Percentiles rank a stretch among this genome's conserved stretches.
phyloP scores from a whole-genome alignment of 768 basidiomycete species.

The Clavulina sp. region DNA sequence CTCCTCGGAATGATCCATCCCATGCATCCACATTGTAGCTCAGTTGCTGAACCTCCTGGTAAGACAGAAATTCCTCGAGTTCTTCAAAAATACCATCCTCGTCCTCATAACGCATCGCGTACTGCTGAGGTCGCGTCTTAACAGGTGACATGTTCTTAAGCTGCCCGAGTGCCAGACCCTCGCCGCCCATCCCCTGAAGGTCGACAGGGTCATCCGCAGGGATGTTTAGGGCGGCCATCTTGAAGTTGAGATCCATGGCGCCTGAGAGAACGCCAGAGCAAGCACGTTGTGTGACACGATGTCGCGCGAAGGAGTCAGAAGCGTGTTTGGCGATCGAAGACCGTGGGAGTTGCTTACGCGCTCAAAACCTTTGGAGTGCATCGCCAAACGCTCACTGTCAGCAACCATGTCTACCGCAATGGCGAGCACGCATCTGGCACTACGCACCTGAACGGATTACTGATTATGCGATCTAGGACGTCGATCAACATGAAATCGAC shows the following conservation, averaged over 20 bases:
- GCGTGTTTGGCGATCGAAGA: background rate
- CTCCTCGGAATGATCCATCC: conserved; percentile 65
- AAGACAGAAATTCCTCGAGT: conserved; percentile 95
- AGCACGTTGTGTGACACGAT: background rate
- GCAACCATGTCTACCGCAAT: background rate
- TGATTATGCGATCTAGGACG: no score
- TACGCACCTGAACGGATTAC: conserved; percentile 1
- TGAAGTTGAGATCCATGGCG: background rate
- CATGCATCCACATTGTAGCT: conserved; percentile 76
- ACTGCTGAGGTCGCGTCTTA: conserved; percentile 7
- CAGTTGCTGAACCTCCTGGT: conserved; percentile 85
- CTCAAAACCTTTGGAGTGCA: background rate
- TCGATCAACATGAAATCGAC: conserved; percentile 25
- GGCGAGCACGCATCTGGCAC: background rate
- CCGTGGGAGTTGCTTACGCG: background rate
- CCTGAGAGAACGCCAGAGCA: background rate
- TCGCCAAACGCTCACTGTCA: background rate
- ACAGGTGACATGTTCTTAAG: conserved; percentile 16
- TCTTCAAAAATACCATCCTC: conserved; percentile 93
- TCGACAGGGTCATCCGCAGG: background rate
- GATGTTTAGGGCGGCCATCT: background rate
- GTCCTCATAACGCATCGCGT: conserved; percentile 53
- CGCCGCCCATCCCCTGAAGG: background rate
- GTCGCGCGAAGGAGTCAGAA: background rate
- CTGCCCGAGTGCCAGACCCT: conserved; percentile 19